phyloP scores from a whole-genome alignment of 495 filamentous ascomycete species.

The Penicillium daleae region DNA sequence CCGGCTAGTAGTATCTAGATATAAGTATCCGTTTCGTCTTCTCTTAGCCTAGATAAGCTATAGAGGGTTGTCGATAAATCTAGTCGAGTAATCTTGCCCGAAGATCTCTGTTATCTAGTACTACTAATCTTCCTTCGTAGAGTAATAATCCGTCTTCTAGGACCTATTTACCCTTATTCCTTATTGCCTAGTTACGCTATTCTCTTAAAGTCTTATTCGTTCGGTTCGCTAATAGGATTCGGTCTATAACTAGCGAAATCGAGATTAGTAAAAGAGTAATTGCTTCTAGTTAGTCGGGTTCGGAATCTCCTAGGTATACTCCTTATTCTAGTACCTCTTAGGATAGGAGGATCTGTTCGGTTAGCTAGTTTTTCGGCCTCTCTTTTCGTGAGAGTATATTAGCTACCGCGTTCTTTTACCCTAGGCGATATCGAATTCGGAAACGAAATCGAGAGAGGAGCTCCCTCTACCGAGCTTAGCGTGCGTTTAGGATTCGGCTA shows the following conservation, averaged over 20 bases:
- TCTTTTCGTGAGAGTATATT: background rate
- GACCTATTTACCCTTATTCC: too few species aligned
- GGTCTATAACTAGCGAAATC: too few species aligned
- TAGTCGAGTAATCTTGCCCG: constrained; percentile 10
- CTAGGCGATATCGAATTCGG: constrained; percentile 29
- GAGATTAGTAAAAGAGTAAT: too few species aligned
- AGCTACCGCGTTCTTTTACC: constrained; percentile 12
- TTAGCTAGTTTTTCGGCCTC: background rate
- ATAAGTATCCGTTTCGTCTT: background rate
- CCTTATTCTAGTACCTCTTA: background rate
- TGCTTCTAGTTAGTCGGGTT: background rate
- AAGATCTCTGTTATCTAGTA: constrained; percentile 6
- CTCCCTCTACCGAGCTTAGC: constrained; percentile 24
- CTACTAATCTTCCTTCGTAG: too few species aligned
- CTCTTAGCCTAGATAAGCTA: constrained; percentile 1
- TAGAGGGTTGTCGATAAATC: constrained; percentile 13
- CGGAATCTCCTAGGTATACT: background rate
- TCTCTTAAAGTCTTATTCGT: too few species aligned
- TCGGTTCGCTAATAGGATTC: too few species aligned
- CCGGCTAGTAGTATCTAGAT: constrained; percentile 6
- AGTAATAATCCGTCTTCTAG: too few species aligned
- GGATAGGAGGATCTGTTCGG: background rate
- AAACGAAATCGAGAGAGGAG: constrained; percentile 31
- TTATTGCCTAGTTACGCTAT: too few species aligned
- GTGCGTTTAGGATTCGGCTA: background rate